Evolutionary conservation across 2,329 filamentous ascomycete species (phyloP), one percentile per base, ranked within the genome.

Genomic region (Fusarium avenaceum): DNA sequence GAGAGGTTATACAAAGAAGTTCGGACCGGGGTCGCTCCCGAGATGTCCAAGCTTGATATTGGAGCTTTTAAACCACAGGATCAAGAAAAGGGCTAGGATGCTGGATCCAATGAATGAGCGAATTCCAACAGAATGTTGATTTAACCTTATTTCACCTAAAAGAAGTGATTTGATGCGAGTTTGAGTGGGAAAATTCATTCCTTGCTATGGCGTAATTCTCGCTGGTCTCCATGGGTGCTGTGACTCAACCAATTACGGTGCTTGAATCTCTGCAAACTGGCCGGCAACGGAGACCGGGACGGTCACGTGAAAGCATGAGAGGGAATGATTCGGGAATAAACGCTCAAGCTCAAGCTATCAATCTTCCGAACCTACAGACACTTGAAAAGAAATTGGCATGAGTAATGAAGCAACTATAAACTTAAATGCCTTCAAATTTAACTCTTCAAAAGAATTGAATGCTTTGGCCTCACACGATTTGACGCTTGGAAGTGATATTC

Each of bases 121-220:
- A 45, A 38, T 42, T 46, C 50, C 67, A 69, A 45, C 57, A 42
- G 33, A 66, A 43, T 17, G 43, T 56, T 57, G 28, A 65, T 55
- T 49, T 45, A 26, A 53, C 50, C 48, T 62, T 58, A 54, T 54
- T 60, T 70, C 40, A 56, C 32, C 45, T 42, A 63, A 60, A 58
- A 56, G 54, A 53, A 64, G 62, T 72, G 64, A 67, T 65, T 66
- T 45, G 39, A 45, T 59, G 52, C 44, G 63, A 64, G 63, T 72
- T 65, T 59, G 52, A 14, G 26, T 46, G 63, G 46, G 57, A 62
- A 72, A 72, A 58, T 57, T 57, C 59, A 62, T 50, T 63, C 69
- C 62, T 61, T 68, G 63, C 61, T 67, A 73, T 74, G 72, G 72
- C 72, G 72, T 72, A 73, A 74, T 74, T 74, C 72, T 70, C 35